A percentile compares a stretch with the other conserved stretches of the same genome.
Conservation (phyloP, 1,284 basidiomycete genomes). For the Microbotryomycetes sp. region DNA sequence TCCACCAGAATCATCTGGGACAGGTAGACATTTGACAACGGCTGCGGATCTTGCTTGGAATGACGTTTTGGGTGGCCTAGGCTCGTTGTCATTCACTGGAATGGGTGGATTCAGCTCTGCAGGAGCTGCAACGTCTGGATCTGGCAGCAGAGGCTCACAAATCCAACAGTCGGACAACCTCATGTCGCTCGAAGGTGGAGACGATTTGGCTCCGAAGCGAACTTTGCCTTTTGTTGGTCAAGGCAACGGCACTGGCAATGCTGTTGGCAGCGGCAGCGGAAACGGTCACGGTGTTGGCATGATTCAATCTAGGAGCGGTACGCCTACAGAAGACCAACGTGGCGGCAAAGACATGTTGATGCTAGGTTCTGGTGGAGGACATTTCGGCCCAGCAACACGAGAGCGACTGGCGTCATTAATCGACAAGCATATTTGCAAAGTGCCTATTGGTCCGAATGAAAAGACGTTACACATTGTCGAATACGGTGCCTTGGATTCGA, state of each 20-base stretch:
- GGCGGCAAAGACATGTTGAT: constrained; percentile 22
- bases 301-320: constrained; percentile 1
- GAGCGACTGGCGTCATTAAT: constrained; percentile 39
- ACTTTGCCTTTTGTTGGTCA: background rate
- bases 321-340: constrained; percentile 2
- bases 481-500: constrained; percentile 41
- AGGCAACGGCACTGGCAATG: background rate
- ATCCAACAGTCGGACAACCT: constrained; percentile 1
- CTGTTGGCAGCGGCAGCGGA: background rate
- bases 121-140: background rate
- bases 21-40: constrained; percentile 1
- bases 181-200: background rate
- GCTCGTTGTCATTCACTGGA: background rate
- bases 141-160: background rate
- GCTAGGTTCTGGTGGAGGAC: constrained; percentile 34
- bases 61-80: constrained; percentile 4
- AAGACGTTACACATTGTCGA: constrained; percentile 41
- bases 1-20: constrained; percentile 6
- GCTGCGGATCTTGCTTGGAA: constrained; percentile 12
- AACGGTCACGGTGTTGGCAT: no score
- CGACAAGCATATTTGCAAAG: constrained; percentile 31
- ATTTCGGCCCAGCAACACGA: constrained; percentile 40
- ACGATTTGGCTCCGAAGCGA: background rate
- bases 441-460: constrained; percentile 36
- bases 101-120: background rate